Conservation (phyloP, 2,329 filamentous ascomycete genomes). For the Scedosporium minutisporum region DNA sequence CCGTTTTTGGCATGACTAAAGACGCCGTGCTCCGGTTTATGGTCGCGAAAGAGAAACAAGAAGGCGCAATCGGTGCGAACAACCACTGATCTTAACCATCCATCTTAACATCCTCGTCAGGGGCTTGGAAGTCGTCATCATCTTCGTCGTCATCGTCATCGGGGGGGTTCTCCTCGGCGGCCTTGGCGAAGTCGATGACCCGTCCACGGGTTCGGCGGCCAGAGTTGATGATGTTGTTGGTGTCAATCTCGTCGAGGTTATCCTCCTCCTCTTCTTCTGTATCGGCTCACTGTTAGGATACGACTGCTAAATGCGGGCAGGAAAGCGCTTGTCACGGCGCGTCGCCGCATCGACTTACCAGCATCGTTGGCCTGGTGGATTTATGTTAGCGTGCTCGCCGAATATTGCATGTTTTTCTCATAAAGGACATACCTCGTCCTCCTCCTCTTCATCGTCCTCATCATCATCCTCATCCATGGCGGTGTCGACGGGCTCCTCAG, state of each 20-base stretch:
- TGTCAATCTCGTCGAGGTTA: slow-evolving; percentile 85
- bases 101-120: slow-evolving; percentile 62
- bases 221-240: slow-evolving; percentile 71
- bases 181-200: slow-evolving; percentile 87
- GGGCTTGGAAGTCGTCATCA: slow-evolving; percentile 58
- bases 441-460: slow-evolving; percentile 60
- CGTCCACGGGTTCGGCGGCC: slow-evolving; percentile 83
- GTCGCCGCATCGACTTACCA: slow-evolving; percentile 8
- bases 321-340: neutral
- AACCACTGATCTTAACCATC: slow-evolving; percentile 30
- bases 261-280: slow-evolving; percentile 58
- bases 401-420: neutral
- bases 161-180: slow-evolving; percentile 65
- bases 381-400: slow-evolving; percentile 7
- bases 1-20: neutral
- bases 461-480: slow-evolving; percentile 70
- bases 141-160: slow-evolving; percentile 76
- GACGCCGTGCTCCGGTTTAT: neutral
- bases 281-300: slow-evolving; percentile 17
- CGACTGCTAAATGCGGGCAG: slow-evolving; percentile 1
- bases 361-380: slow-evolving; percentile 16
- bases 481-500: slow-evolving; percentile 44
- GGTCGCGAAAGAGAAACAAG: neutral
- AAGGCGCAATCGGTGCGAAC: neutral
- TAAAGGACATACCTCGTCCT: slow-evolving; percentile 44